Evolutionary conservation across 768 basidiomycete genomes (phyloP).

Genomic region (Steccherinum ochraceum): DNA sequence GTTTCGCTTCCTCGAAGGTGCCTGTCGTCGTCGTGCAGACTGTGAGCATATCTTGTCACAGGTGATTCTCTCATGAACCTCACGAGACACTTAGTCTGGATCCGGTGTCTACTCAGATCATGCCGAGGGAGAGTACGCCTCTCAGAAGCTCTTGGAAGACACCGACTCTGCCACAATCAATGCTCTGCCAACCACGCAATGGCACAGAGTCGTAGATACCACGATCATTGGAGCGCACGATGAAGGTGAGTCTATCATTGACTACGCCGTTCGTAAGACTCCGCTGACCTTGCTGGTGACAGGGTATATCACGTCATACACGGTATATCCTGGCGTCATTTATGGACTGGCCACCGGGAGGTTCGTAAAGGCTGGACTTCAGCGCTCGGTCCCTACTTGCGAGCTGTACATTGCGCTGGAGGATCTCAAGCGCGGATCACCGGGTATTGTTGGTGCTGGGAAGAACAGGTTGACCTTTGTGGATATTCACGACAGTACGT

Average conservation of each 20-base stretch:
- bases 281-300: too few species aligned
- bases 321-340: constrained; percentile 46
- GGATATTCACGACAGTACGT: too few species aligned
- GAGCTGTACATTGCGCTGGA: neutral
- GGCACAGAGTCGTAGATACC: constrained; percentile 46
- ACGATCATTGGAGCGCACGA: constrained; percentile 39
- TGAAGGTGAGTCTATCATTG: constrained; percentile 39
- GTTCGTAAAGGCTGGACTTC: constrained; percentile 41
- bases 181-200: constrained; percentile 36
- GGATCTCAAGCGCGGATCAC: too few species aligned
- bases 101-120: constrained; percentile 35
- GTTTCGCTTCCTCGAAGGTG: constrained; percentile 33
- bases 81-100: constrained; percentile 10
- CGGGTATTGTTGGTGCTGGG: too few species aligned
- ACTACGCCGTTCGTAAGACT: constrained; percentile 9
- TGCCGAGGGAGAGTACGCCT: constrained; percentile 34
- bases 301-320: constrained; percentile 43
- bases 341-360: constrained; percentile 43
- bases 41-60: constrained; percentile 30
- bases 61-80: neutral
- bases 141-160: constrained; percentile 45
- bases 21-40: constrained; percentile 54
- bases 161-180: constrained; percentile 41
- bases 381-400: constrained; percentile 29
- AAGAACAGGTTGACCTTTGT: too few species aligned